These are phyloP conservation scores for Saccharomyces hybrid DNA, from an alignment of 1,139 yeast species.

Conservation along the genomic window DNA sequence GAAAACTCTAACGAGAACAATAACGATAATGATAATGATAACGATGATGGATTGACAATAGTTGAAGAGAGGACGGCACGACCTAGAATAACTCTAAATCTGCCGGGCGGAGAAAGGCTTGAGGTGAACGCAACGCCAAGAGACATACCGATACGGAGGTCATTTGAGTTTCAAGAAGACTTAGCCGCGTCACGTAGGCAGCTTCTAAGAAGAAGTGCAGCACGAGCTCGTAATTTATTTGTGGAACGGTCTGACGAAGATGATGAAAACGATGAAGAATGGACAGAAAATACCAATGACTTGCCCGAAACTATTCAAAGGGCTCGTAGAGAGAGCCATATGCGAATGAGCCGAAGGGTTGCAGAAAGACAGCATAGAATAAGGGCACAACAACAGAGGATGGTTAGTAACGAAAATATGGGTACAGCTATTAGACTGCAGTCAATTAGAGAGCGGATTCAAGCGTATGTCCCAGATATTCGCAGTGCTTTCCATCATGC, in stretches of 20 bases:
- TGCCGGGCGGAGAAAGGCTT: slow-evolving; percentile 27
- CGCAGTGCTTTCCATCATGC: slow-evolving; percentile 23
- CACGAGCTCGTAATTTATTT: slow-evolving; percentile 15
- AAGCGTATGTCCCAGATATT: slow-evolving; percentile 15
- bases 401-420: background rate
- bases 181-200: slow-evolving; percentile 15
- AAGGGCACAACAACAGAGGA: slow-evolving; percentile 2
- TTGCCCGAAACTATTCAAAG: slow-evolving; percentile 9
- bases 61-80: slow-evolving; percentile 22
- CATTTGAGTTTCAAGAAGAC: slow-evolving; percentile 21
- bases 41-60: slow-evolving; percentile 25
- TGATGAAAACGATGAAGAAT: slow-evolving; percentile 6
- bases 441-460: slow-evolving; percentile 11
- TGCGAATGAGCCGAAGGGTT: background rate
- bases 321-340: slow-evolving; percentile 3
- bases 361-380: background rate
- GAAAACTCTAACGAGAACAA: too few species aligned
- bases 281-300: slow-evolving; percentile 4
- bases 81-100: slow-evolving; percentile 18
- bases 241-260: slow-evolving; percentile 4
- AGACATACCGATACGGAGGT: slow-evolving; percentile 24
- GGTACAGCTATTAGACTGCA: slow-evolving; percentile 7
- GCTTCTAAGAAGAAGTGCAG: slow-evolving; percentile 16
- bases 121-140: slow-evolving; percentile 17
- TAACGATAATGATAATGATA: slow-evolving; percentile 7